Percentiles rank a stretch among this genome's conserved stretches.
Conservation (phyloP, 257 asterid genomes). For the Cynanchum wilfordii region DNA sequence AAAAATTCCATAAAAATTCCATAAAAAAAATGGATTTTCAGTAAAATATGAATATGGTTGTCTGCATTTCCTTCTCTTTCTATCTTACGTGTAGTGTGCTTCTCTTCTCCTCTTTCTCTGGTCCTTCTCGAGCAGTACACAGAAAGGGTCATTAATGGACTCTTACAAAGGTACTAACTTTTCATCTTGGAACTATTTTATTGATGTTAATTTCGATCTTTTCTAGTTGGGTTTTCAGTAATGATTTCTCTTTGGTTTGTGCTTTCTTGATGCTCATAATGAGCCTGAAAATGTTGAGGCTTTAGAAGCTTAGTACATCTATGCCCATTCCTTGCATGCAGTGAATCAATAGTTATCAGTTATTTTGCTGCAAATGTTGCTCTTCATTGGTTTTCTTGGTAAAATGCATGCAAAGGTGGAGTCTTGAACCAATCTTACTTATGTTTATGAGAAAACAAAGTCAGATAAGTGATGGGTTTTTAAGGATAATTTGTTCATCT, state of each 20-base stretch:
- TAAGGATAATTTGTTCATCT: neutral
- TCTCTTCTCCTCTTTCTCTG: too few species aligned
- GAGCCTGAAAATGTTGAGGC: neutral
- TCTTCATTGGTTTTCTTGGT: too few species aligned
- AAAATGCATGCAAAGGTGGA: too few species aligned
- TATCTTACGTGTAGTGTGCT: neutral
- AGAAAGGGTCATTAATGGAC: constrained; percentile 23
- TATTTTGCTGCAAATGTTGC: neutral
- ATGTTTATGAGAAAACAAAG: neutral
- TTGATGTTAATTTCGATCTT: neutral
- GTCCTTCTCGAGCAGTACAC: neutral
- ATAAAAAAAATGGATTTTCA: neutral
- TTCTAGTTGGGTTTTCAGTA: neutral
- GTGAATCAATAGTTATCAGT: neutral
- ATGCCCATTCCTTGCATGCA: too few species aligned
- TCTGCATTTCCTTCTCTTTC: constrained; percentile 4
- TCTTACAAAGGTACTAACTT: constrained; percentile 28
- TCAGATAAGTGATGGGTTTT: neutral
- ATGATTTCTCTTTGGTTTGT: neutral
- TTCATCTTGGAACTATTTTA: neutral
- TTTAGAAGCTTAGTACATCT: too few species aligned
- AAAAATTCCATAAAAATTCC: neutral
- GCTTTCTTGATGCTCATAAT: neutral
- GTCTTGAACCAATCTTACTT: too few species aligned
- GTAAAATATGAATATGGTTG: neutral